Base-by-base conservation (phyloP, 306 rosid species). In the Acacia acuminata region DNA sequence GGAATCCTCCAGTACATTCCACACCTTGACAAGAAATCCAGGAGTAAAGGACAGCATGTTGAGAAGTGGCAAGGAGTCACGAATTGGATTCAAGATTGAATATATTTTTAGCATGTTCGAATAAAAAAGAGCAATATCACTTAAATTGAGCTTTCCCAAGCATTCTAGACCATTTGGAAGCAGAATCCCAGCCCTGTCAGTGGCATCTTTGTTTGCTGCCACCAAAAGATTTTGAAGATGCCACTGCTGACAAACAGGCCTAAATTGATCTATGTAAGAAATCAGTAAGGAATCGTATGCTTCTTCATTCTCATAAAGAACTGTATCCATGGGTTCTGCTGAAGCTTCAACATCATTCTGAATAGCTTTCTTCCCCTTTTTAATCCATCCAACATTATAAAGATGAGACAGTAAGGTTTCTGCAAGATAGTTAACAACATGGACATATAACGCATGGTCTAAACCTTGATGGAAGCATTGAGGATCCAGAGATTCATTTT, bases 1-100 rank as follows among this genome's bases (percentile, higher is more conserved):
- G 83, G 80, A 82, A 82, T 80, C 84, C 89, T 96, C 98, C 87
- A 96, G 83, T 30, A 81, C 87, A 68, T 81, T 86, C 99, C 98
- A 96, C 84, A 96, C 79, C 80, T 82, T 83, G 79, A 82, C 84
- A 86, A 95, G 93, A 89, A 92, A 96, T 67, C 96, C 98, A 77
- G 99, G 98, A 84, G 97, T 90, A 81, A 92, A 96, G 15, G 99
- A 91, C 65, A 96, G 93, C 99, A 92, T 88, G 88, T 96, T 96
- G 79, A 96, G 97, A 85, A 93, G 80, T 47, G 92, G 90, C 76
- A 92, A 90, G 3, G 94, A 85, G 73, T 97, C 98, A 87, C 84
- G 87, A 43, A 77, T 43, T 36, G 97, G 96, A 90, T 88, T 88
- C 86, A 96, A 81, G 60, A 79, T 77, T 43, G 96, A 86, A 85